Percentiles rank a stretch among this genome's conserved stretches.
phyloP scores from a whole-genome alignment of 164 flowering plant genomes.

The Vitis rotundifolia region DNA sequence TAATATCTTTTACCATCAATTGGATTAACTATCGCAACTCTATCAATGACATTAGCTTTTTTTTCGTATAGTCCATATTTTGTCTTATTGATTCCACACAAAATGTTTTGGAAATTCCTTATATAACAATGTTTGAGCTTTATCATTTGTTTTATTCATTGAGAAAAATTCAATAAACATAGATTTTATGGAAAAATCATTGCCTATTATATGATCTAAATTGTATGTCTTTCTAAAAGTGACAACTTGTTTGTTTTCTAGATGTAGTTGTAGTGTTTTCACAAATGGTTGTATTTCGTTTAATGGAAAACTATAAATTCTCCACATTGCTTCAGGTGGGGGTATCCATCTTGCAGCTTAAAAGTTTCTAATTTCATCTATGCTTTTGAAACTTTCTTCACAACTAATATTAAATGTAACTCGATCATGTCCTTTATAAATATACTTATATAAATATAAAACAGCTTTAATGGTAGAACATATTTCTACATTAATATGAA shows the following conservation, averaged over 20 bases:
- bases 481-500: conserved; percentile 17
- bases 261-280: no score
- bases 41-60: no score
- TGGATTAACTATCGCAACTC: neutral
- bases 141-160: neutral
- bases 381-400: no score
- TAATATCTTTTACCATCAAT: neutral
- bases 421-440: conserved; percentile 22
- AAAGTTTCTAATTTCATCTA: neutral
- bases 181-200: neutral
- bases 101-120: neutral
- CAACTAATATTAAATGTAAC: neutral
- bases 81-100: neutral
- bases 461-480: conserved; percentile 2
- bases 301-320: neutral
- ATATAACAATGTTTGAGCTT: neutral
- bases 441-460: conserved; percentile 23
- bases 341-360: no score
- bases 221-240: neutral
- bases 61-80: no score
- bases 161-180: neutral
- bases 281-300: no score
- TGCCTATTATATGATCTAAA: neutral
- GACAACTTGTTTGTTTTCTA: neutral
- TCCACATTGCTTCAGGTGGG: neutral